These are phyloP conservation scores for Hyaloscypha variabilis DNA, from an alignment of 495 filamentous ascomycete species.

Conservation along the genomic window DNA sequence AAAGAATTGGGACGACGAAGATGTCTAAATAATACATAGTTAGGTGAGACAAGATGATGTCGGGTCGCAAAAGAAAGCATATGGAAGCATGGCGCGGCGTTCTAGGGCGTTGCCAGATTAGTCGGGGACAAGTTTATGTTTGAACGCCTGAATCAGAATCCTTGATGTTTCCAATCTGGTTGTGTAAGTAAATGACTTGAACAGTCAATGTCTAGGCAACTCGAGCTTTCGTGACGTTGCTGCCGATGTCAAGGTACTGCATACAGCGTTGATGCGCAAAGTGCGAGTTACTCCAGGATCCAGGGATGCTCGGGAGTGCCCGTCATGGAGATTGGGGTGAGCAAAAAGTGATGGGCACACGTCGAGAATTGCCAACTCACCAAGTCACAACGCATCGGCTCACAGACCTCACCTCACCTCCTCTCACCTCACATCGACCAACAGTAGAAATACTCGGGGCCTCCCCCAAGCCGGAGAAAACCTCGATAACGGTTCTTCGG, in stretches of 20 bases:
- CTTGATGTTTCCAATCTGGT: neutral
- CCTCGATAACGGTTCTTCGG: neutral
- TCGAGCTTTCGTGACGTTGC: neutral
- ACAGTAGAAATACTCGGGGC: neutral
- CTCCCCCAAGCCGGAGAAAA: neutral
- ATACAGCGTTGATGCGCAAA: neutral
- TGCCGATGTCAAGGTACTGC: neutral
- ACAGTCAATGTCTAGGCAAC: neutral
- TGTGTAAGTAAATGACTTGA: neutral
- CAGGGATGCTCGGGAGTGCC: neutral
- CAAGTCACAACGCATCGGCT: neutral
- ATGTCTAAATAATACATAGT: slow-evolving; percentile 9
- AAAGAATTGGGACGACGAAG: slow-evolving; percentile 35
- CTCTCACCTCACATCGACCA: no score
- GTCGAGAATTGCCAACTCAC: neutral
- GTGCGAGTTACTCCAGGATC: neutral
- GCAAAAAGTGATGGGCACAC: neutral
- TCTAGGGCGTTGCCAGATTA: slow-evolving; percentile 7
- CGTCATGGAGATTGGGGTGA: neutral
- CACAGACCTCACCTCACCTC: neutral
- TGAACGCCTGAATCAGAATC: neutral
- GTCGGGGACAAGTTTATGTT: neutral
- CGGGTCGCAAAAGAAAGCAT: slow-evolving; percentile 1
- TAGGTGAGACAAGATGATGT: slow-evolving; percentile 5
- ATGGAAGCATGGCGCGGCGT: slow-evolving; percentile 4